Base-by-base conservation (phyloP, 2,329 filamentous ascomycete species). In the Talaromyces sp. region DNA sequence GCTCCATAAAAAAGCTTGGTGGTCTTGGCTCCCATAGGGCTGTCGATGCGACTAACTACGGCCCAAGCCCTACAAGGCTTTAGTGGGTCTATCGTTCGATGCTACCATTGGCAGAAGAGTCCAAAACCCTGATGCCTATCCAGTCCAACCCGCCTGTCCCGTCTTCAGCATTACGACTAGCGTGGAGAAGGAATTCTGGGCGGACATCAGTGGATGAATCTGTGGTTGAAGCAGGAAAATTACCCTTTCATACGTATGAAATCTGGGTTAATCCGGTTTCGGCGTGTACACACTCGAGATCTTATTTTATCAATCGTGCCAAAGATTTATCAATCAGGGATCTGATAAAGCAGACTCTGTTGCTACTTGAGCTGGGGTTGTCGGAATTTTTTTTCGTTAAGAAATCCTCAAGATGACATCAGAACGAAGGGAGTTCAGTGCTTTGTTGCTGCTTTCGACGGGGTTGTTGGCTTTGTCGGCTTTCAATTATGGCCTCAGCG, bases 401-500 rank as follows among this genome's bases (percentile, higher is more conserved):
- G n/a, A 30, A 16, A 2, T 16, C 29, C 20, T 17, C 13, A 44
- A 47, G 20, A 55, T 56, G 54, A 20, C 29, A 6, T 16, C 29
- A 11, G 24, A 44, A 4, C 39, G 17, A 22, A 9, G 32, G 49
- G 37, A 17, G 7, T 30, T 56, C 8, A 56, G 54, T 46, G 46
- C 54, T 1, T 47, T 53, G 47, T 16, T 56, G 32, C 19, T 54
- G 11, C 51, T 56, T 24, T 53, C 51, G 2, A 37, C 32, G 17
- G 39, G 41, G 3, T 36, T 51, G 43, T 33, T 53, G 30, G 47
- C 44, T 19, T 19, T 53, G 13, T 51, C 37, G 37, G 43, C 41
- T n/a, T 54, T 52, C 46, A 55, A 55, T 16, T 57, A 57, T 57
- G 51, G 55, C 3, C 48, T 57, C 33, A 55, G 52, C 37, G 52